These are phyloP conservation scores for Fusarium sp. DNA, from an alignment of 2,329 filamentous ascomycete genomes.

Conservation along the genomic window DNA sequence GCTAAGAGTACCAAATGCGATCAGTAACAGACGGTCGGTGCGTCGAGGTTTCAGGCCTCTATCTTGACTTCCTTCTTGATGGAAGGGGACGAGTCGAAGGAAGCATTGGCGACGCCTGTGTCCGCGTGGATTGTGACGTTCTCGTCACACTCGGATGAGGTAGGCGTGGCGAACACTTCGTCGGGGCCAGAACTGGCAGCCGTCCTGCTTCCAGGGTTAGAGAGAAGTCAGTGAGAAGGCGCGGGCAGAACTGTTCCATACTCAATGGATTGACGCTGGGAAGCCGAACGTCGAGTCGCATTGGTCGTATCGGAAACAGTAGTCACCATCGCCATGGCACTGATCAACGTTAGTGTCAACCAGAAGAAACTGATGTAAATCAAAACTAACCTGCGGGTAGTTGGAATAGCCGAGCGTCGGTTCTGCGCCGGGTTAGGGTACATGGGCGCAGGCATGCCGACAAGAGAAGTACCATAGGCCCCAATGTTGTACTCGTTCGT, in stretches of 20 bases:
- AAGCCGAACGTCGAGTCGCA: constrained; percentile 46
- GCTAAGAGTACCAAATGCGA: background rate
- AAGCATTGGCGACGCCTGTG: constrained; percentile 58
- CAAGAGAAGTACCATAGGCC: constrained; percentile 71
- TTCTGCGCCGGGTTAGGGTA: constrained; percentile 54
- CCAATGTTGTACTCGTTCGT: constrained; percentile 93
- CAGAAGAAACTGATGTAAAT: background rate
- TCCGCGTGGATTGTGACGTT: constrained; percentile 66
- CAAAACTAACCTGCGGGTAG: constrained; percentile 48
- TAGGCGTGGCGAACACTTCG: constrained; percentile 53
- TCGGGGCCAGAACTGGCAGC: constrained; percentile 55
- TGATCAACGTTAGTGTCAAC: constrained; percentile 20
- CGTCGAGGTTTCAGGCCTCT: constrained; percentile 31
- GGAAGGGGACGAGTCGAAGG: constrained; percentile 59
- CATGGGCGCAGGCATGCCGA: constrained; percentile 61
- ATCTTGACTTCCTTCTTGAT: constrained; percentile 56
- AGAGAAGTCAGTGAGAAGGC: constrained; percentile 43
- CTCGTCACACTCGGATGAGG: constrained; percentile 63
- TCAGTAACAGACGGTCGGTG: constrained; percentile 1
- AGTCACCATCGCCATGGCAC: constrained; percentile 8
- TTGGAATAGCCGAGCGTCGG: constrained; percentile 46
- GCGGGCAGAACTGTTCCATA: constrained; percentile 46
- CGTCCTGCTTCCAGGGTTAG: constrained; percentile 53
- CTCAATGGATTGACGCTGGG: constrained; percentile 51
- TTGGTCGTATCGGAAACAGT: constrained; percentile 29